A percentile compares a stretch with the other conserved stretches of the same genome.
Evolutionary conservation across 1,284 basidiomycete genomes (phyloP).

Genomic region (Lentinula novae-zelandiae): DNA sequence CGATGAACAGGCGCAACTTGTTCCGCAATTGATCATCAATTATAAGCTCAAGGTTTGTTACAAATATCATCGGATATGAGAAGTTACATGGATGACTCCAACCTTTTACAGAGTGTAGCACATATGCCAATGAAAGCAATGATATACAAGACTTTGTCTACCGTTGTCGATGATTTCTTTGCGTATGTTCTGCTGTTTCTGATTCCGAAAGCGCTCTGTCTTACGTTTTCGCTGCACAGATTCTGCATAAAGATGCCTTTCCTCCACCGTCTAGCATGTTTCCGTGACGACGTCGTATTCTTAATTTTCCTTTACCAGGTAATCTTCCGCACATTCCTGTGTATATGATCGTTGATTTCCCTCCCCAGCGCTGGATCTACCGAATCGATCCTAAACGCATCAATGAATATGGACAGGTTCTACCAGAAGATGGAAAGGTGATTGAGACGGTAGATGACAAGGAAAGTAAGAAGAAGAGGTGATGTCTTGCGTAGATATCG

Average conservation of each 20-base stretch:
- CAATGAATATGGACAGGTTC: conserved; percentile 94
- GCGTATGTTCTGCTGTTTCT: conserved; percentile 48
- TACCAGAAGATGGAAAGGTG: conserved; percentile 47
- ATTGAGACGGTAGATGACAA: conserved; percentile 37
- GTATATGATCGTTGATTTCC: conserved; percentile 4
- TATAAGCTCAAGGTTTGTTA: conserved; percentile 85
- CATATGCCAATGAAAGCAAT: conserved; percentile 98
- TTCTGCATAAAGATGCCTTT: conserved; percentile 97
- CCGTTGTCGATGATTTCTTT: conserved; percentile 92
- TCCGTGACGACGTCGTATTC: conserved; percentile 92
- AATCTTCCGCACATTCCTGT: conserved; percentile 21
- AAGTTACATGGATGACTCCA: conserved; percentile 13
- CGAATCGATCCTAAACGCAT: conserved; percentile 89
- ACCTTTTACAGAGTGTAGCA: conserved; percentile 62
- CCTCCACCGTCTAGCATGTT: conserved; percentile 86
- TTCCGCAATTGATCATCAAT: conserved; percentile 93
- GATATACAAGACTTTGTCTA: conserved; percentile 90
- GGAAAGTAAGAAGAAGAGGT: conserved; percentile 28
- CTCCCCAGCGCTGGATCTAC: conserved; percentile 86
- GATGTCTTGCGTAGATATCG: not conserved
- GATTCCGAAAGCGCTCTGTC: conserved; percentile 8
- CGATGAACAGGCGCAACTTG: conserved; percentile 70
- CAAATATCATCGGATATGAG: conserved; percentile 16
- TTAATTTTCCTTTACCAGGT: conserved; percentile 84
- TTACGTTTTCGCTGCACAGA: conserved; percentile 32